Conservation (phyloP, 768 basidiomycete species). For the Termitomyces sp. region DNA sequence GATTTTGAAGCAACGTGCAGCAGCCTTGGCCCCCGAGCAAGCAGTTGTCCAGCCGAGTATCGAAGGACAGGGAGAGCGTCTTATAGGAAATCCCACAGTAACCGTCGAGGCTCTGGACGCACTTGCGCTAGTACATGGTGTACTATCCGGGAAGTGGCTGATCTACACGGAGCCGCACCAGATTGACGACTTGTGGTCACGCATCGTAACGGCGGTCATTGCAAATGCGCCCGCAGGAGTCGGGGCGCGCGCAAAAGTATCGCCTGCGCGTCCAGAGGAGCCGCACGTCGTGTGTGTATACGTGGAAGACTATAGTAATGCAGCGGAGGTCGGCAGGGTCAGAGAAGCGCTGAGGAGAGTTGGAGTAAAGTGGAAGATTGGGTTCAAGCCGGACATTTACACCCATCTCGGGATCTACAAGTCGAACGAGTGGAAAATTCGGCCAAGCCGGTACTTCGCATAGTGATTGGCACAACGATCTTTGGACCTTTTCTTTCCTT, state of each 20-base stretch:
- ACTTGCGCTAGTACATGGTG: conserved; percentile 28
- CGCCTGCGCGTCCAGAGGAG: conserved; percentile 24
- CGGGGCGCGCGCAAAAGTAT: conserved; percentile 31
- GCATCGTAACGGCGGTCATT: conserved; percentile 21
- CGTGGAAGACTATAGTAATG: conserved; percentile 25
- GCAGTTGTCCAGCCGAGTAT: background rate
- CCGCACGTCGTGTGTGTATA: conserved; percentile 35
- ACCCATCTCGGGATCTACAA: conserved; percentile 35
- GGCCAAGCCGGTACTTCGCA: conserved; percentile 27
- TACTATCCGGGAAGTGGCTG: conserved; percentile 36
- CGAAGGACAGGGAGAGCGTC: background rate
- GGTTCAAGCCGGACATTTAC: conserved; percentile 38
- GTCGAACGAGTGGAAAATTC: conserved; percentile 31
- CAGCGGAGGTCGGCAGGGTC: conserved; percentile 25
- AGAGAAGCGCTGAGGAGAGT: conserved; percentile 28
- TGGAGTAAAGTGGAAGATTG: conserved; percentile 33
- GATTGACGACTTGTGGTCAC: conserved; percentile 33
- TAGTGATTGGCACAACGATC: background rate
- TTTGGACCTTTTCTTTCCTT: background rate
- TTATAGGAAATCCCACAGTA: conserved; percentile 13
- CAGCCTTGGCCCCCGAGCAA: background rate
- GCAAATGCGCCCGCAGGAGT: conserved; percentile 8
- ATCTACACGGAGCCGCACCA: conserved; percentile 26
- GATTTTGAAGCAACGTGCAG: conserved; percentile 4
- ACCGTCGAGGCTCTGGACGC: conserved; percentile 28